Evolutionary conservation across 495 filamentous ascomycete genomes (phyloP), one percentile per base, ranked within the genome.

Genomic region (Elasticomyces elasticus): DNA sequence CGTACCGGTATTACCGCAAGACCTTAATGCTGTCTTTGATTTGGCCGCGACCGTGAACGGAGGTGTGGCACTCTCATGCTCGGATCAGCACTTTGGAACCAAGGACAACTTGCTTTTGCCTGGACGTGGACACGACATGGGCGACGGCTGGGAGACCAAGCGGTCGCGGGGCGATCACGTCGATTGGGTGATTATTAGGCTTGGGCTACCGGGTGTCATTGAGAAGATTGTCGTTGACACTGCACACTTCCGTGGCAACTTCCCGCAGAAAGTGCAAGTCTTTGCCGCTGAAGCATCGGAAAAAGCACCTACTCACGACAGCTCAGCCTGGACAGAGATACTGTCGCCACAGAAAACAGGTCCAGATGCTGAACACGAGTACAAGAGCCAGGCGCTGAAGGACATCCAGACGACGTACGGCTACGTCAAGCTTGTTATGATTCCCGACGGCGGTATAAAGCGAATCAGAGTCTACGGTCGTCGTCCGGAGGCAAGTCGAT

Each of bases 61-160:
- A 22, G 90, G 82, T 15, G 72, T 91, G 19, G 87, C 83, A 2
- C 70, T 87, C 1, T 75, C 74, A 0, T 89, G 84, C 62, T 90
- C 83, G 33, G 87, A 95, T 64, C 79, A 94, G 69, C 89, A 95
- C 66, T 96, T 85, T 64, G 87, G 89, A 1, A 82, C 80, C 9
- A 86, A 82, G 66, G 81, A 83, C 55, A 94, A 96, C 67, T 67
- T 95, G 42, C 77, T 95, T 13, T 72, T 95, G 12, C 89, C 90
- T 2, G 89, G 89, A 1, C 75, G 90, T 24, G 90, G 90, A 6
- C 80, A 83, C 64, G 83, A 96, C 68, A 95, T 95, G 89, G 85
- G 89, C 27, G 89, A 94, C 67, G 90, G 90, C 2, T 96, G 90
- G 89, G 89, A 96, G 70, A 96, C 89, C 11, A 82, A 84, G 49